Percentiles rank a stretch among this genome's conserved stretches.
Evolutionary conservation across 202 grass and related monocot genomes (phyloP).

Genomic region (Hordeum pubiflorum): DNA sequence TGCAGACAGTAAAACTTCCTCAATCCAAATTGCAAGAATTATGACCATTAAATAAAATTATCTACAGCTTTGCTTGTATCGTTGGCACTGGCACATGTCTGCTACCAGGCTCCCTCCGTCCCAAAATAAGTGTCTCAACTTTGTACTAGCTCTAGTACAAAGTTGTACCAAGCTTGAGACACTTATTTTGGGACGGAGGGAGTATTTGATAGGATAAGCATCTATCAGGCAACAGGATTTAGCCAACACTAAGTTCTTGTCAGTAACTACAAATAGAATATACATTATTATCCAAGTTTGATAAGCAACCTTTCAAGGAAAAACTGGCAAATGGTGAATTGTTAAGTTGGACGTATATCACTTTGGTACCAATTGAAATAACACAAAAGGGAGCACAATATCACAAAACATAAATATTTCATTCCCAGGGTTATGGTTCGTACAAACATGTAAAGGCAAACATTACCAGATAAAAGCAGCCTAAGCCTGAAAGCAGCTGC

Average conservation of each 20-base stretch:
- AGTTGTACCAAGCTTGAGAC: too few relatives aligned
- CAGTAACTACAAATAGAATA: background rate
- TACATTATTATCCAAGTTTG: background rate
- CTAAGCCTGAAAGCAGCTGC: constrained; percentile 53
- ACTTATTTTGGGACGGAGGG: too few relatives aligned
- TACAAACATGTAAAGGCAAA: constrained; percentile 46
- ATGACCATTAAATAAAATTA: background rate
- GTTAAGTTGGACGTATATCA: background rate
- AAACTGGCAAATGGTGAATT: background rate
- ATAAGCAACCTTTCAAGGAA: background rate
- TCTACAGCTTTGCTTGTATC: background rate
- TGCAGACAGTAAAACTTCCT: background rate
- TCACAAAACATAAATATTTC: constrained; percentile 32
- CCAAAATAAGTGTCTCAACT: too few relatives aligned
- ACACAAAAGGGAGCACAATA: background rate
- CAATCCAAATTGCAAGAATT: background rate
- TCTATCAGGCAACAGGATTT: background rate
- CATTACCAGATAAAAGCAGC: constrained; percentile 61
- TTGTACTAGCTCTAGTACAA: too few relatives aligned
- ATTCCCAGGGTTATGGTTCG: constrained; percentile 22
- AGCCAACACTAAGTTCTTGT: background rate
- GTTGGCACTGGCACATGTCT: background rate
- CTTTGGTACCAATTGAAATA: background rate
- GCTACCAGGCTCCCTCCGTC: background rate
- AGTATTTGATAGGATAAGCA: background rate